Percentiles rank a stretch among this genome's conserved stretches.
Evolutionary conservation across 2,329 filamentous ascomycete species (phyloP).

Genomic region (Alternaria sp.): DNA sequence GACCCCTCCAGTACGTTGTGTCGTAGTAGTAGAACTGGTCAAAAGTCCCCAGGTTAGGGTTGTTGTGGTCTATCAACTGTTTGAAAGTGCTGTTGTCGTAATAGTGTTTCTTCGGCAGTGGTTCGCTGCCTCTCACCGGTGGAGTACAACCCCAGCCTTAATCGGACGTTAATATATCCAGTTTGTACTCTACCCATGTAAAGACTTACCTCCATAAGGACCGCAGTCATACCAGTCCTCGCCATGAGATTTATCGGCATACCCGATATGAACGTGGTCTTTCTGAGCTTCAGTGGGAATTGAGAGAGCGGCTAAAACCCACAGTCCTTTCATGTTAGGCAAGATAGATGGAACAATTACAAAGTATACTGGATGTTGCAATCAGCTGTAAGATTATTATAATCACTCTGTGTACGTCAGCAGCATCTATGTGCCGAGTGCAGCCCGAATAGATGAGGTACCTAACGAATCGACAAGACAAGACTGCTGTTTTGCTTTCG

Average conservation of each 20-base stretch:
- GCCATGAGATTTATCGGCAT: background rate
- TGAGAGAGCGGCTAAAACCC: background rate
- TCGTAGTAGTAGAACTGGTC: background rate
- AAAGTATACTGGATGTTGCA: background rate
- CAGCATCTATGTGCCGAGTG: background rate
- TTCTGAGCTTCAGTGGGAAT: background rate
- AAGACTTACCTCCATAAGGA: background rate
- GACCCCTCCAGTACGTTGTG: background rate
- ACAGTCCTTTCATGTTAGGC: background rate
- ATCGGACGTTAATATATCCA: background rate
- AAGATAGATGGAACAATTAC: background rate
- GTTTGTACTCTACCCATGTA: background rate
- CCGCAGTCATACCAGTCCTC: constrained; percentile 1
- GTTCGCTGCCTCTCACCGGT: background rate
- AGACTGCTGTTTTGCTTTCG: background rate
- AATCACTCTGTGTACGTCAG: background rate
- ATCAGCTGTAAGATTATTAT: background rate
- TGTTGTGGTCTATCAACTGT: background rate
- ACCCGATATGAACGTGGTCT: background rate
- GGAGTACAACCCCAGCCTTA: background rate
- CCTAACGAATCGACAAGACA: background rate
- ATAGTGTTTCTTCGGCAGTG: background rate
- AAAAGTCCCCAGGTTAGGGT: background rate
- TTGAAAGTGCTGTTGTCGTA: background rate
- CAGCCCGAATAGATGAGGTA: background rate